Evolutionary conservation across 805 yeast species (phyloP), one percentile per base, ranked within the genome.

Genomic region (Cyberlindnera suaveolens): DNA sequence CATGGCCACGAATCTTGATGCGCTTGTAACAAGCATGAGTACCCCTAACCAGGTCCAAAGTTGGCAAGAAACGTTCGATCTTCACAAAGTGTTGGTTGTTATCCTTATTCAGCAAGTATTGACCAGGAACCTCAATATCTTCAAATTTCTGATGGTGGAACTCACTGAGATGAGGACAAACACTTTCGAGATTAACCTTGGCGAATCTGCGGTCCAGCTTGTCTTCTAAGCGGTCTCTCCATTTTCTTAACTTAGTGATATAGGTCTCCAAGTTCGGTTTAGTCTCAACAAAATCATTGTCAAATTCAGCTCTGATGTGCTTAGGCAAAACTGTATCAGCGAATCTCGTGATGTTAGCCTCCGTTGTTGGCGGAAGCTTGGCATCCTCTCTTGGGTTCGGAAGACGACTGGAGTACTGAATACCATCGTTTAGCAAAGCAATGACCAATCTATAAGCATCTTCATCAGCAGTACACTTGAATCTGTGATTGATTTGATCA

Each of bases 121-220:
- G 99, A 2, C 99, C 99, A 0, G 99, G 99, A 45, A 93, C 81
- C 62, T 93, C 99, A 45, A 93, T 87, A 39, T 93, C 99, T 62
- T 93, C 99, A 60, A 93, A 93, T 65, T 89, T 91, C 62, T 93
- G 98, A 62, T 93, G 96, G 65, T 93, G 99, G 78, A 95, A 93
- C 60, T 90, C 96, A 60, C 95, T 84, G 62, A 93, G 71, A 54
- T 91, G 98, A 14, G 98, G 96, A 56, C 97, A 89, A 49, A 93
- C 72, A 44, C 89, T 80, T 64, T 93, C 99, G 49, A 93, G 65
- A 53, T 89, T 85, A 39, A 89, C 85, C 53, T 78, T 77, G 26
- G 81, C 77, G 44, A 88, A 82, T 45, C 95, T 75, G 50, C 96
- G 74, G 61, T 93, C 98, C 47, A 93, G 72, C 59, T 86, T 89